phyloP scores from a whole-genome alignment of 495 filamentous ascomycete species.

The Trichoderma virens region DNA sequence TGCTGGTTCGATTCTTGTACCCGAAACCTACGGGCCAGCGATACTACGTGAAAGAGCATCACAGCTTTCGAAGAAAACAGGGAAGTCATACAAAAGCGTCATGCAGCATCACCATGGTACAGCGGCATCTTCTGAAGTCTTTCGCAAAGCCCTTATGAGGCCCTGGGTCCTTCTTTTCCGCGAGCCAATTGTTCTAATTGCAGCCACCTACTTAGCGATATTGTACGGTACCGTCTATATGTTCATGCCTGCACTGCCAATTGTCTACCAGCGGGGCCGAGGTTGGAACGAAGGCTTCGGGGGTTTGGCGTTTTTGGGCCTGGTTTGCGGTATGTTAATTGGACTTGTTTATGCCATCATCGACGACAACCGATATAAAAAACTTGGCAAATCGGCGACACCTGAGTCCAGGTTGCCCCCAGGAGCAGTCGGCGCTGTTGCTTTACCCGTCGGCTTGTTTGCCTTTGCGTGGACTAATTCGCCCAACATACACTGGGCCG shows the following conservation, averaged over 20 bases:
- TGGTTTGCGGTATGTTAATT: slow-evolving; percentile 61
- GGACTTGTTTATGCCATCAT: slow-evolving; percentile 56
- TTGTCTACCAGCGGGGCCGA: slow-evolving; percentile 63
- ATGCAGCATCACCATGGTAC: slow-evolving; percentile 32
- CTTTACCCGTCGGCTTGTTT: slow-evolving; percentile 64
- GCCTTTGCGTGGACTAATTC: slow-evolving; percentile 66
- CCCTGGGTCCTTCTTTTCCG: slow-evolving; percentile 63
- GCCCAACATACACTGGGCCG: slow-evolving; percentile 57
- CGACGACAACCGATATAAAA: slow-evolving; percentile 48
- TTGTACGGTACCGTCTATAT: slow-evolving; percentile 70
- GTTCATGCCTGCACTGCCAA: slow-evolving; percentile 71
- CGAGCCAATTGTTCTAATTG: slow-evolving; percentile 66
- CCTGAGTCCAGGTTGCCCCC: slow-evolving; percentile 68
- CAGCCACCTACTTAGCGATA: slow-evolving; percentile 60
- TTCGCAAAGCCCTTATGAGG: slow-evolving; percentile 40
- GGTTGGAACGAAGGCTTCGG: slow-evolving; percentile 55
- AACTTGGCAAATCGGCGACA: slow-evolving; percentile 46
- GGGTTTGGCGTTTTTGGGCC: slow-evolving; percentile 62
- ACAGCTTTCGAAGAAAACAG: slow-evolving; percentile 52
- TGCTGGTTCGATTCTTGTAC: slow-evolving; percentile 52
- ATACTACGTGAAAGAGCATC: slow-evolving; percentile 57
- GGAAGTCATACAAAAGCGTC: slow-evolving; percentile 40
- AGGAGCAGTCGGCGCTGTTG: slow-evolving; percentile 55
- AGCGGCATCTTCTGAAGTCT: slow-evolving; percentile 28
- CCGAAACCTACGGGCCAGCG: slow-evolving; percentile 64